A percentile compares a stretch with the other conserved stretches of the same genome.
Conservation (phyloP, 768 basidiomycete species). For the Sporobolomyces roseus region DNA sequence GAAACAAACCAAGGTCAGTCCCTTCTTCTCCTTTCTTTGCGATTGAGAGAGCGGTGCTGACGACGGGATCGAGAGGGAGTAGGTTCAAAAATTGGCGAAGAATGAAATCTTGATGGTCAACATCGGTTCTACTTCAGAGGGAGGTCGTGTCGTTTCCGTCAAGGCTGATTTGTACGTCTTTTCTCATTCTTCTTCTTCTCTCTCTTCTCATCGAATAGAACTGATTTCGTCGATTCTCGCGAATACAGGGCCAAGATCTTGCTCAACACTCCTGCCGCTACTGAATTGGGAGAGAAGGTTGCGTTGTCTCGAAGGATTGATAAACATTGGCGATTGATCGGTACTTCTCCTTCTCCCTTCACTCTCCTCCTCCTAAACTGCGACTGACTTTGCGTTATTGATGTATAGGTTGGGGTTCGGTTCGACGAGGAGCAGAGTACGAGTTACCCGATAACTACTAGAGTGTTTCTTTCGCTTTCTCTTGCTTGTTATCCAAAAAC, state of each 20-base stretch:
- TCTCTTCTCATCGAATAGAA: not conserved
- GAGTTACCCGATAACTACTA: conserved; percentile 36
- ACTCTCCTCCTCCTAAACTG: too few relatives aligned
- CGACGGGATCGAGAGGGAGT: not conserved
- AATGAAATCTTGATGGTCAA: conserved; percentile 92
- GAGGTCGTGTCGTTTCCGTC: conserved; percentile 87
- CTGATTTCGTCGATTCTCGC: too few relatives aligned
- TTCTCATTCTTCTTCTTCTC: conserved; percentile 53
- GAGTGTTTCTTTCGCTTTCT: not conserved
- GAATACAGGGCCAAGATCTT: conserved; percentile 76
- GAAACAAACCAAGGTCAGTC: conserved; percentile 77
- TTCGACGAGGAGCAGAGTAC: conserved; percentile 34
- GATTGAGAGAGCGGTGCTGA: not conserved
- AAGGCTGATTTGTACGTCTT: conserved; percentile 95
- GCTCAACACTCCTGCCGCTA: conserved; percentile 89
- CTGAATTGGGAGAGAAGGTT: conserved; percentile 95
- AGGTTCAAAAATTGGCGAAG: conserved; percentile 72
- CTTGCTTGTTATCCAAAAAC: not conserved
- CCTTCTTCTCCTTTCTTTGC: not conserved
- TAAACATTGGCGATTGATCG: conserved; percentile 54
- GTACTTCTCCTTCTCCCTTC: conserved; percentile 8
- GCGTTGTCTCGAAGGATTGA: conserved; percentile 90
- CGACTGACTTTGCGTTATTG: too few relatives aligned
- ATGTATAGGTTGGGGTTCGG: conserved; percentile 33
- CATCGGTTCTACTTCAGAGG: conserved; percentile 95